phyloP scores from a whole-genome alignment of 2,329 filamentous ascomycete genomes.

The Alternaria ventricosa region DNA sequence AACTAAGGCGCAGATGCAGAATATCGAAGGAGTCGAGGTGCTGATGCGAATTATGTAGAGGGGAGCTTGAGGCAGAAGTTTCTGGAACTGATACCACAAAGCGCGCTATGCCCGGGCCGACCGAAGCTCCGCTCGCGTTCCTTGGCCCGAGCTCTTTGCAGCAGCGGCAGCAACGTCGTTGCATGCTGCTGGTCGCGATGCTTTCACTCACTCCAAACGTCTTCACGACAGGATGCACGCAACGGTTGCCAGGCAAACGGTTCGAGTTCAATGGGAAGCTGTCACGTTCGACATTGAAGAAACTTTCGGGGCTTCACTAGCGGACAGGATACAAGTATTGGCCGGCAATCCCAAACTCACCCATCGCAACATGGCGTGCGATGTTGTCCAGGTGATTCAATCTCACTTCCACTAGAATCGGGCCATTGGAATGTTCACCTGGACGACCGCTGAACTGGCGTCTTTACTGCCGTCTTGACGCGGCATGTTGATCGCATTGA shows the following conservation, averaged over 20 bases:
- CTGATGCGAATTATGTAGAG: conserved; percentile 20
- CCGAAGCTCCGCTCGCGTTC: conserved; percentile 4
- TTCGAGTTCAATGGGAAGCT: too few species aligned
- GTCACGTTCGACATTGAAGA: neutral
- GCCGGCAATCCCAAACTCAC: neutral
- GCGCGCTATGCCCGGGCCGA: conserved; percentile 18
- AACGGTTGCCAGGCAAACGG: too few species aligned
- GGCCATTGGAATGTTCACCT: neutral
- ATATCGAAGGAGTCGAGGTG: neutral
- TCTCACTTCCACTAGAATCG: neutral
- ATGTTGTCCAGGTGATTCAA: neutral
- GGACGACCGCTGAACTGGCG: neutral
- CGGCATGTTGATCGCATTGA: neutral
- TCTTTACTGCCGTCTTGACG: neutral
- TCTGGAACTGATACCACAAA: conserved; percentile 27
- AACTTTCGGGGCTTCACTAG: neutral
- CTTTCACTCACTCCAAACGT: neutral
- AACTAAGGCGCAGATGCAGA: conserved; percentile 1
- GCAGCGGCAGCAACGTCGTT: neutral
- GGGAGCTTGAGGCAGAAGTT: conserved; percentile 28
- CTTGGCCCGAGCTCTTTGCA: conserved; percentile 4
- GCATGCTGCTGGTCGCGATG: neutral
- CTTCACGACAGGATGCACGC: neutral
- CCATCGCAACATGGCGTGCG: neutral
- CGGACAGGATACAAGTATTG: neutral